phyloP scores from a whole-genome alignment of 225 moss, liverwort and hornwort genomes.

The Rhytidiadelphus loreus region DNA sequence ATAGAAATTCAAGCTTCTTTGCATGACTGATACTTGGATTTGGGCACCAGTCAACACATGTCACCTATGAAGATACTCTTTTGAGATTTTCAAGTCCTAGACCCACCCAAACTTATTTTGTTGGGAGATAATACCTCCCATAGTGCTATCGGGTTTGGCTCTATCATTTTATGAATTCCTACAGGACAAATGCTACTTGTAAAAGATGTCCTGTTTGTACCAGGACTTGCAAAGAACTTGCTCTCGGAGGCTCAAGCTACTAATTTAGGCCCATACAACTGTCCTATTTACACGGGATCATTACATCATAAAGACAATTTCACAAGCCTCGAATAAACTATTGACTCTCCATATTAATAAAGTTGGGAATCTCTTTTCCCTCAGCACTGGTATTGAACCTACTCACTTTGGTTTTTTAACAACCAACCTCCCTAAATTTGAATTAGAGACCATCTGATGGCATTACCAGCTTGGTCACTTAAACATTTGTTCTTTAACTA shows the following conservation, averaged over 20 bases:
- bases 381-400: too few species aligned
- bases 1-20: not conserved
- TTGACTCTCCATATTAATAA: too few species aligned
- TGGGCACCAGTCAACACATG: not conserved
- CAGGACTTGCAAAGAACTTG: not conserved
- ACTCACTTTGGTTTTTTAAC: fast-evolving
- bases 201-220: not conserved
- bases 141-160: not conserved
- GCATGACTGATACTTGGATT: not conserved
- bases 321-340: fast-evolving
- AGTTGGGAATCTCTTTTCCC: too few species aligned
- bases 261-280: too few species aligned
- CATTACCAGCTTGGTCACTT: too few species aligned
- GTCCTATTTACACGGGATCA: too few species aligned
- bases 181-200: not conserved
- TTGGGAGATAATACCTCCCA: not conserved
- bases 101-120: not conserved
- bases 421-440: too few species aligned
- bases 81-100: not conserved
- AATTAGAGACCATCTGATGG: too few species aligned
- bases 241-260: too few species aligned
- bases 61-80: not conserved
- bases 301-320: fast-evolving
- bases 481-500: too few species aligned
- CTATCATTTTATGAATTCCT: too few species aligned